Evolutionary conservation across 2,329 filamentous ascomycete genomes (phyloP).

Genomic region (Bipolaris oryzae): DNA sequence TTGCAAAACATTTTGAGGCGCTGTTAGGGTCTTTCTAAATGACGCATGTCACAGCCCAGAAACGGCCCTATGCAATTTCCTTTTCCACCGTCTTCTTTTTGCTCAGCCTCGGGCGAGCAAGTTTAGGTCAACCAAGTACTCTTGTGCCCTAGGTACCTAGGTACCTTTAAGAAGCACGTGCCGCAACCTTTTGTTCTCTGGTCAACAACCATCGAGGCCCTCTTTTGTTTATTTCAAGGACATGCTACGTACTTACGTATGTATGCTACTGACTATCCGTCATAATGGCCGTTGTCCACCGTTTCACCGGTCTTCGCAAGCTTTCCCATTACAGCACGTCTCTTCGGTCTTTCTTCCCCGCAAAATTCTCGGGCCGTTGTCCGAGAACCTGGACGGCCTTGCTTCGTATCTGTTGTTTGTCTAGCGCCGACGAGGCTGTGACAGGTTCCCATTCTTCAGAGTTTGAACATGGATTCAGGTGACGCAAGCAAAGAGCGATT

Average conservation of each 20-base stretch:
- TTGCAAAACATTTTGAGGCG: slow-evolving; percentile 2
- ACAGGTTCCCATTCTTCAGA: slow-evolving; percentile 40
- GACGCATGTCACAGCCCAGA: background rate
- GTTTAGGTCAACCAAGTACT: slow-evolving; percentile 41
- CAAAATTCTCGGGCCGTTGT: slow-evolving; percentile 15
- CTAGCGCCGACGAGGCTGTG: slow-evolving; percentile 37
- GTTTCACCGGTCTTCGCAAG: slow-evolving; percentile 25
- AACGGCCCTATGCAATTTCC: slow-evolving; percentile 3
- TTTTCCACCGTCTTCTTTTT: slow-evolving; percentile 33
- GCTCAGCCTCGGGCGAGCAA: slow-evolving; percentile 37
- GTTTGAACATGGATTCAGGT: slow-evolving; percentile 1
- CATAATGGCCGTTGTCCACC: slow-evolving; percentile 1
- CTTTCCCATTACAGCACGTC: slow-evolving; percentile 19
- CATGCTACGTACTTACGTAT: too few species aligned
- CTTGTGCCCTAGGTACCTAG: slow-evolving; percentile 25
- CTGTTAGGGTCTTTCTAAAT: slow-evolving; percentile 17
- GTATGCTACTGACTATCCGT: background rate
- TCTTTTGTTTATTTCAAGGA: slow-evolving; percentile 4
- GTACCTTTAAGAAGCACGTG: too few species aligned
- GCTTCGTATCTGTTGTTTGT: slow-evolving; percentile 20
- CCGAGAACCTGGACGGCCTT: slow-evolving; percentile 18
- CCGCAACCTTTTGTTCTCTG: too few species aligned
- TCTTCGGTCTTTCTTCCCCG: slow-evolving; percentile 23
- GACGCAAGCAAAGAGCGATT: slow-evolving; percentile 19
- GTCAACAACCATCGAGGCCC: slow-evolving; percentile 4